A percentile compares a stretch with the other conserved stretches of the same genome.
Conservation (phyloP, 1,284 basidiomycete species). For the Pisolithus thermaeus region DNA sequence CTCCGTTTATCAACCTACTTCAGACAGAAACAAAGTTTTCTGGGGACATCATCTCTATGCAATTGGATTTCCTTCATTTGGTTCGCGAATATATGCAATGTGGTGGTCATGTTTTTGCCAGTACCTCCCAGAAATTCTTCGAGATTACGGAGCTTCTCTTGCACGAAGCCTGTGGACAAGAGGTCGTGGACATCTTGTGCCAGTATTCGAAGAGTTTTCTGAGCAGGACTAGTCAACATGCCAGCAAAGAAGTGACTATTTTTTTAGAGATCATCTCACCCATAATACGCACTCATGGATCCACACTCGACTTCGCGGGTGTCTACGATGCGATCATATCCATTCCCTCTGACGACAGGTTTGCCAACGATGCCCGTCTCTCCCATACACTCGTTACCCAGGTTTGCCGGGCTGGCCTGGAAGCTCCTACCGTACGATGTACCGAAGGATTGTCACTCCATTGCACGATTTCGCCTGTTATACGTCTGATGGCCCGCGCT, state of each 20-base stretch:
- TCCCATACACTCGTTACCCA: conserved; percentile 50
- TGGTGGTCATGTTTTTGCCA: conserved; percentile 49
- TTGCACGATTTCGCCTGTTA: conserved; percentile 44
- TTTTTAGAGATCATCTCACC: conserved; percentile 57
- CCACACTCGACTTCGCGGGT: conserved; percentile 56
- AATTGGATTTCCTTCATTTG: conserved; percentile 59
- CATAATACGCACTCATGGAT: conserved; percentile 48
- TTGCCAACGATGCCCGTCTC: conserved; percentile 49
- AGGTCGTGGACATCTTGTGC: conserved; percentile 46
- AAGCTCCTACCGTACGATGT: conserved; percentile 25
- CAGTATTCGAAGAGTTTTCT: conserved; percentile 45
- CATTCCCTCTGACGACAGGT: conserved; percentile 42
- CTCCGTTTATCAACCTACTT: conserved; percentile 31
- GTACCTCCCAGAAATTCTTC: conserved; percentile 45
- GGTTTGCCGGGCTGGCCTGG: conserved; percentile 54
- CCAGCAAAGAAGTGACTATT: conserved; percentile 44
- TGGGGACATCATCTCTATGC: conserved; percentile 53
- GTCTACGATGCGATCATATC: conserved; percentile 50
- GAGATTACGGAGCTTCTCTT: conserved; percentile 57
- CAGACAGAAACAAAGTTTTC: conserved; percentile 40
- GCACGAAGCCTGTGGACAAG: conserved; percentile 42
- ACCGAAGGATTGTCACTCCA: conserved; percentile 38
- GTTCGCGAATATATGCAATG: conserved; percentile 49
- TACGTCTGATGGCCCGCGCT: conserved; percentile 48
- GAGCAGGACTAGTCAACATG: conserved; percentile 36